Evolutionary conservation across 768 basidiomycete species (phyloP).

Genomic region (Russula sp.): DNA sequence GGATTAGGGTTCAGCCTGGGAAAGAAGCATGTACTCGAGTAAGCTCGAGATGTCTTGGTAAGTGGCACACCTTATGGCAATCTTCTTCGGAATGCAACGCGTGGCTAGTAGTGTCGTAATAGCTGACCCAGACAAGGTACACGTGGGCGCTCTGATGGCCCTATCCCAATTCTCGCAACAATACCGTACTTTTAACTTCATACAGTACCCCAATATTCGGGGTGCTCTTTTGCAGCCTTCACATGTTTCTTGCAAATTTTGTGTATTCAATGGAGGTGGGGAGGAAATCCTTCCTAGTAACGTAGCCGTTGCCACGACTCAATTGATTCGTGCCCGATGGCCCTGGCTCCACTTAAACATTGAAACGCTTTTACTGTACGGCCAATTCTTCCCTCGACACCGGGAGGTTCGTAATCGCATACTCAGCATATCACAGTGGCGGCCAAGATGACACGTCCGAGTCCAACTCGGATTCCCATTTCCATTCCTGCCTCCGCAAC

Average conservation of each 20-base stretch:
- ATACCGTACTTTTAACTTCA: background rate
- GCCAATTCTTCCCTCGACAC: background rate
- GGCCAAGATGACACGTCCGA: background rate
- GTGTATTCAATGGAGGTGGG: no score
- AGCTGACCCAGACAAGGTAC: background rate
- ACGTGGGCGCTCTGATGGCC: background rate
- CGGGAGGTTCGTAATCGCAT: background rate
- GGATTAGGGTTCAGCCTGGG: background rate
- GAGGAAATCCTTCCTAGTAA: no score
- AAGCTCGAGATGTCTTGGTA: background rate
- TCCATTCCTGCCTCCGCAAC: no score
- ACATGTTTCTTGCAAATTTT: no score
- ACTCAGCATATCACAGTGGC: background rate
- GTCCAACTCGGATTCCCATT: background rate
- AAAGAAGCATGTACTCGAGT: background rate
- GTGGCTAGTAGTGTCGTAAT: background rate
- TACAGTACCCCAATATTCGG: background rate
- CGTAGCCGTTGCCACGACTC: background rate
- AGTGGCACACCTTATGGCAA: no score
- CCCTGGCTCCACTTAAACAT: background rate
- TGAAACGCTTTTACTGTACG: background rate
- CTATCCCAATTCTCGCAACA: background rate
- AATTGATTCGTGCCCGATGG: background rate
- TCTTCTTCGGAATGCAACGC: background rate
- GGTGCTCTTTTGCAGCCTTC: no score